Evolutionary conservation across 805 yeast species (phyloP).

Genomic region (Clavispora carvajalis): DNA sequence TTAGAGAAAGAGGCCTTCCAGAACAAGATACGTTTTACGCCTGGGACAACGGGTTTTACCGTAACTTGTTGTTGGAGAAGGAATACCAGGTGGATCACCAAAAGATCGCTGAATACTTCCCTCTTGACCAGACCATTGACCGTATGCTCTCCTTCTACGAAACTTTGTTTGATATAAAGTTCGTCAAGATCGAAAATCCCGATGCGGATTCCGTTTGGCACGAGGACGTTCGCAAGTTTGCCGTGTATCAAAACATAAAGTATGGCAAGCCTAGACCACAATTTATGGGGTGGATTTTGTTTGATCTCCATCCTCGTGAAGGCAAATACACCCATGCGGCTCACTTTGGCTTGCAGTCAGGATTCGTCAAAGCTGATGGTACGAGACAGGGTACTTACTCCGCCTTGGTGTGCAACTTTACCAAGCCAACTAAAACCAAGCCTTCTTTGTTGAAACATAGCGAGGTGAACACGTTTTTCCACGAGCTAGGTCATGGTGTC

Average conservation of each 20-base stretch:
- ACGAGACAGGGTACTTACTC: slow-evolving; percentile 58
- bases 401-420: slow-evolving; percentile 78
- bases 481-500: slow-evolving; percentile 86
- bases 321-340: slow-evolving; percentile 92
- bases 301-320: slow-evolving; percentile 80
- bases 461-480: slow-evolving; percentile 82
- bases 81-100: slow-evolving; percentile 69
- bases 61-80: slow-evolving; percentile 58
- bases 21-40: slow-evolving; percentile 41
- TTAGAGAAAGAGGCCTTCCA: slow-evolving; percentile 38
- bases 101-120: slow-evolving; percentile 73
- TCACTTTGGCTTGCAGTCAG: slow-evolving; percentile 62
- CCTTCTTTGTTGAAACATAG: slow-evolving; percentile 73
- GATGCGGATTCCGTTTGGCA: slow-evolving; percentile 60
- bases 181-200: slow-evolving; percentile 44
- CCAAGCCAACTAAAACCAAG: slow-evolving; percentile 62
- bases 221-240: slow-evolving; percentile 66
- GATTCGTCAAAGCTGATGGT: slow-evolving; percentile 48
- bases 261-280: slow-evolving; percentile 35
- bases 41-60: slow-evolving; percentile 74
- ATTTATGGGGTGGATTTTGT: slow-evolving; percentile 73
- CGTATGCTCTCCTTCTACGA: slow-evolving; percentile 73
- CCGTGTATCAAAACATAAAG: slow-evolving; percentile 60
- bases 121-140: slow-evolving; percentile 58
- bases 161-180: slow-evolving; percentile 61